These are phyloP conservation scores for Vanderwaltozyma polyspora DNA, from an alignment of 805 yeast species.

Conservation along the genomic window DNA sequence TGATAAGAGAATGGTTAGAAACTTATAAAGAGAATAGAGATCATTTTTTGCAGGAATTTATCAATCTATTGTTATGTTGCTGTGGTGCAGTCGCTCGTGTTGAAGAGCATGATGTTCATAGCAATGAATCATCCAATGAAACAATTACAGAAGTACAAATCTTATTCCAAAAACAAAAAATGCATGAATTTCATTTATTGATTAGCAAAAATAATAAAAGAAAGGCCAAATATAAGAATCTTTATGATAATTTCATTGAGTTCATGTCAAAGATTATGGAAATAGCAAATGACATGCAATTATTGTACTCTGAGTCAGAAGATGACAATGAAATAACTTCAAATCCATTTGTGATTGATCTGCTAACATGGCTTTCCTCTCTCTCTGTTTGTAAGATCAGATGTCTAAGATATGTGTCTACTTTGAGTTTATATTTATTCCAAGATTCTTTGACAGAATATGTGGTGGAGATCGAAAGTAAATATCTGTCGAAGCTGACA, in stretches of 20 bases:
- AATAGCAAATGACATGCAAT: constrained; percentile 50
- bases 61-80: constrained; percentile 58
- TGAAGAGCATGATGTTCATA: constrained; percentile 64
- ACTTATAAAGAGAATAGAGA: constrained; percentile 34
- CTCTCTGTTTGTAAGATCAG: constrained; percentile 60
- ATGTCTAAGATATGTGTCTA: constrained; percentile 58
- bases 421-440: constrained; percentile 46
- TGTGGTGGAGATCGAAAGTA: constrained; percentile 28
- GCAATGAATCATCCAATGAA: constrained; percentile 56
- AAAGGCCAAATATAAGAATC: constrained; percentile 29
- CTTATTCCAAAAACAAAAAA: constrained; percentile 45
- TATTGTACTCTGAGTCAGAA: constrained; percentile 33
- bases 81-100: constrained; percentile 63
- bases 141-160: constrained; percentile 65
- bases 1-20: constrained; percentile 50
- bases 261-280: constrained; percentile 45
- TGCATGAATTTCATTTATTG: constrained; percentile 59
- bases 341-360: constrained; percentile 30
- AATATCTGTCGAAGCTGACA: constrained; percentile 30
- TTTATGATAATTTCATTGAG: constrained; percentile 42
- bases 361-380: constrained; percentile 67
- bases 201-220: constrained; percentile 40
- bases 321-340: constrained; percentile 4
- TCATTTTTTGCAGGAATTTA: constrained; percentile 45
- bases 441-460: constrained; percentile 50